A percentile compares a stretch with the other conserved stretches of the same genome.
Conservation (phyloP, 805 yeast genomes). For the Starmerella apis region DNA sequence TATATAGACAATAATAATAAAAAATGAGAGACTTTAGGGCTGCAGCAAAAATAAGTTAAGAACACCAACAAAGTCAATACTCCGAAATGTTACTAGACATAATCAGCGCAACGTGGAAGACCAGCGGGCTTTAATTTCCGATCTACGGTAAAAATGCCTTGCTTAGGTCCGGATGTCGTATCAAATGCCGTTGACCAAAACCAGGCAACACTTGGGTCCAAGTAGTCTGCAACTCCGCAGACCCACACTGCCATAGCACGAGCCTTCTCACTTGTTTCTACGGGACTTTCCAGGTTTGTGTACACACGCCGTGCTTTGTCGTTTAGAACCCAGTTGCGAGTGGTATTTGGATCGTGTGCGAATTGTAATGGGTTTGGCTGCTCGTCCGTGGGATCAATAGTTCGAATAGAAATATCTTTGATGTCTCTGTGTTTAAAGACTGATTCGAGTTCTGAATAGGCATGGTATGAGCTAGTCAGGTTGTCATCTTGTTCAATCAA, state of each 20-base stretch:
- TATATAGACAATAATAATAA: too few relatives aligned
- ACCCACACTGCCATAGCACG: constrained; percentile 36
- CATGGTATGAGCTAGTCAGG: background rate
- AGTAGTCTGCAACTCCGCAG: constrained; percentile 31
- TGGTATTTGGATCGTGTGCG: constrained; percentile 1
- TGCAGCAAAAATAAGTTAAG: too few relatives aligned
- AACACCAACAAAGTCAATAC: background rate
- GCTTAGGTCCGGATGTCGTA: background rate
- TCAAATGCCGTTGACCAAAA: constrained; percentile 25
- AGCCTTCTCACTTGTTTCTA: constrained; percentile 18
- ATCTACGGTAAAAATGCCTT: constrained; percentile 10
- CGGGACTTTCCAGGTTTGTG: constrained; percentile 14
- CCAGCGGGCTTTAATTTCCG: constrained; percentile 21
- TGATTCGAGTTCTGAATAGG: background rate
- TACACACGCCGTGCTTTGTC: constrained; percentile 10
- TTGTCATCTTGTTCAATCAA: constrained; percentile 8
- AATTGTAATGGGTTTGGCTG: constrained; percentile 18
- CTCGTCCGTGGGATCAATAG: background rate
- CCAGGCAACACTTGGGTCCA: constrained; percentile 26
- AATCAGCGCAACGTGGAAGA: constrained; percentile 13
- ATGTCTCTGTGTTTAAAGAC: background rate
- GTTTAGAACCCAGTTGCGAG: constrained; percentile 8
- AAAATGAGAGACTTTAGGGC: background rate
- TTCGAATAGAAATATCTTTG: background rate
- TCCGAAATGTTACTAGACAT: background rate